Evolutionary conservation across 371 early-diverging fungal genomes (phyloP).

Genomic region (Dentiscutata heterogama): DNA sequence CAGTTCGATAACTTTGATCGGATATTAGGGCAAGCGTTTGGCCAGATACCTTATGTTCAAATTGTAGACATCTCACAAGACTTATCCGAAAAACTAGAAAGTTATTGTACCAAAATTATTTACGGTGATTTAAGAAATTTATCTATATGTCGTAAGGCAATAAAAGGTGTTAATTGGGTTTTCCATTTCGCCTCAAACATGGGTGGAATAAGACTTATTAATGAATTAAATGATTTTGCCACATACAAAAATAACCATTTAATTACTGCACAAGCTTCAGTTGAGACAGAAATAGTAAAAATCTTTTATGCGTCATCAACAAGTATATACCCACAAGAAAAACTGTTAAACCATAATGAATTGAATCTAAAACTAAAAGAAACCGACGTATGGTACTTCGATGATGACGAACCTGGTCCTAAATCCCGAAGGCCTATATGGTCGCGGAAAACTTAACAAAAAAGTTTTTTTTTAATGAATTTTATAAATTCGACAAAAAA

Average conservation of each 20-base stretch:
- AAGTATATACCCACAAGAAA: not conserved
- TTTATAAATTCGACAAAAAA: not conserved
- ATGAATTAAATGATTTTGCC: not conserved
- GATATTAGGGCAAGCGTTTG: not conserved
- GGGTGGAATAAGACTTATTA: not conserved
- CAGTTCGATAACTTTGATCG: not conserved
- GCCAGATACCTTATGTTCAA: not conserved
- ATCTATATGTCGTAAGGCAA: not conserved
- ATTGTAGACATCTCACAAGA: not conserved
- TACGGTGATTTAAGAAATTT: not conserved
- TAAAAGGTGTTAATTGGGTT: not conserved
- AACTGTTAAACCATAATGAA: not conserved
- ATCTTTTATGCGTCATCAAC: conserved; percentile 16
- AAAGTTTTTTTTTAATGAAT: not conserved
- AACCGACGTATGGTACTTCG: not conserved
- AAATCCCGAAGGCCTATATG: not conserved
- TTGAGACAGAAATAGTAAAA: not conserved
- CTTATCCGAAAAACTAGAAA: no score
- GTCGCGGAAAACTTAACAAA: not conserved
- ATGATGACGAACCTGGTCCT: not conserved
- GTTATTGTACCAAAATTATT: not conserved
- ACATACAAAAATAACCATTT: not conserved
- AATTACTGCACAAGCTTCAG: not conserved
- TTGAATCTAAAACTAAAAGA: not conserved
- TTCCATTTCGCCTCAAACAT: conserved; percentile 7